A percentile compares a stretch with the other conserved stretches of the same genome.
Evolutionary conservation across 1,284 basidiomycete species (phyloP).

Genomic region (Ustanciosporium gigantosporum): DNA sequence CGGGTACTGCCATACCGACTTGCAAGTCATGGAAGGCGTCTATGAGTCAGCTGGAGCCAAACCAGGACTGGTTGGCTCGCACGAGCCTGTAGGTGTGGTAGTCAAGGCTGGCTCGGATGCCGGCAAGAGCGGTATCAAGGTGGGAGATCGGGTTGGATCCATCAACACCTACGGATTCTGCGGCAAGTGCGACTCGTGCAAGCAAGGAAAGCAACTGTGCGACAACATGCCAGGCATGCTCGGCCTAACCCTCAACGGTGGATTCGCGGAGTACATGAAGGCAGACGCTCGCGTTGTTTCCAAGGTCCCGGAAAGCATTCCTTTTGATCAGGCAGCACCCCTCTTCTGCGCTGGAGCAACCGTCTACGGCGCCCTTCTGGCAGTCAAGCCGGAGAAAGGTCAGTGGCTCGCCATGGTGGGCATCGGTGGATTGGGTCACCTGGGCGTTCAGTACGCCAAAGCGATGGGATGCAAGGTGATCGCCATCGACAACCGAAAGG

Average conservation of each 20-base stretch:
- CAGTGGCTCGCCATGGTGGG: slow-evolving; percentile 63
- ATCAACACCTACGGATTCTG: slow-evolving; percentile 56
- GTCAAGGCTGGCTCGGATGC: slow-evolving; percentile 37
- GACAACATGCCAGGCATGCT: slow-evolving; percentile 48
- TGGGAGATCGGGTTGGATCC: slow-evolving; percentile 54
- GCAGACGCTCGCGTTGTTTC: slow-evolving; percentile 49
- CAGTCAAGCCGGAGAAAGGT: slow-evolving; percentile 43
- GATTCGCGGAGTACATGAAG: slow-evolving; percentile 53
- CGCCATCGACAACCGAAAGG: slow-evolving; percentile 53
- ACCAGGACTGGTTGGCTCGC: slow-evolving; percentile 47
- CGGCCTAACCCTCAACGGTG: slow-evolving; percentile 47
- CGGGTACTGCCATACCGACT: slow-evolving; percentile 51
- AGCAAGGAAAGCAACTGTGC: slow-evolving; percentile 48
- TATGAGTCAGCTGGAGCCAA: slow-evolving; percentile 42
- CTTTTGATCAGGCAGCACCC: slow-evolving; percentile 59
- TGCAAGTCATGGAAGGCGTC: slow-evolving; percentile 50
- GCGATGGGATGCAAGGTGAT: slow-evolving; percentile 61
- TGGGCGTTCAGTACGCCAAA: slow-evolving; percentile 60
- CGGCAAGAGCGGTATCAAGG: slow-evolving; percentile 35
- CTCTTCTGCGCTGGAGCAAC: slow-evolving; percentile 63
- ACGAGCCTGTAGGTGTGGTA: slow-evolving; percentile 50
- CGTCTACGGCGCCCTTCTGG: slow-evolving; percentile 62
- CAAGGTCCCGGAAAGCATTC: slow-evolving; percentile 53
- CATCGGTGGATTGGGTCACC: slow-evolving; percentile 62
- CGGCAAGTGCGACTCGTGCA: slow-evolving; percentile 52